phyloP scores from a whole-genome alignment of 495 filamentous ascomycete genomes.

The Penicillium psychrofluorescens region DNA sequence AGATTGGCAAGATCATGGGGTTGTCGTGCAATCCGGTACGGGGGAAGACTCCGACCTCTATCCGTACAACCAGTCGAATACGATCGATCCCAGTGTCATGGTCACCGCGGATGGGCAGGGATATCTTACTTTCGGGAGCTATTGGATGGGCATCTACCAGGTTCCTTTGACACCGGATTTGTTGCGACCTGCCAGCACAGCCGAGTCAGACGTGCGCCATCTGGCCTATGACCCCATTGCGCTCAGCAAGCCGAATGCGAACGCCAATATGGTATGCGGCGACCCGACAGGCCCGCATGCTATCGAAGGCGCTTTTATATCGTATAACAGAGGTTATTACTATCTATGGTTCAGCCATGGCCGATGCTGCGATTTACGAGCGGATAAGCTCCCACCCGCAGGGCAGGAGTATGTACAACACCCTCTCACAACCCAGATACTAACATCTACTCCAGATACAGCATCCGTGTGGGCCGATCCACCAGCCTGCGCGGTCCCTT shows the following conservation, averaged over 20 bases:
- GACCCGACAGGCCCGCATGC: slow-evolving; percentile 30
- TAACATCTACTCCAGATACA: slow-evolving; percentile 24
- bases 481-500: slow-evolving; percentile 30
- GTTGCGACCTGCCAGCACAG: slow-evolving; percentile 18
- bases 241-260: slow-evolving; percentile 12
- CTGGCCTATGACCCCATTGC: slow-evolving; percentile 26
- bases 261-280: slow-evolving; percentile 24
- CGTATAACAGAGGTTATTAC: slow-evolving; percentile 49
- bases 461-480: slow-evolving; percentile 38
- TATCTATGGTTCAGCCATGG: slow-evolving; percentile 70
- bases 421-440: not conserved
- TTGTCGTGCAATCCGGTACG: slow-evolving; percentile 34
- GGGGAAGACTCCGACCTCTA: slow-evolving; percentile 35
- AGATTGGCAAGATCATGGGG: slow-evolving; percentile 47
- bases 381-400: slow-evolving; percentile 33
- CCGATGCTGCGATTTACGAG: slow-evolving; percentile 56
- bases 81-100: slow-evolving; percentile 64
- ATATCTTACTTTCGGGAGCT: slow-evolving; percentile 61
- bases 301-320: slow-evolving; percentile 46
- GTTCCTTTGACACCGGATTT: slow-evolving; percentile 43
- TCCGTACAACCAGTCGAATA: slow-evolving; percentile 53
- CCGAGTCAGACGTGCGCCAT: slow-evolving; percentile 22
- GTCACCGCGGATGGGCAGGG: slow-evolving; percentile 33
- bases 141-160: slow-evolving; percentile 67
- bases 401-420: slow-evolving; percentile 53